Conservation (phyloP, 208 protist genomes). For the Crithidia bombi region DNA sequence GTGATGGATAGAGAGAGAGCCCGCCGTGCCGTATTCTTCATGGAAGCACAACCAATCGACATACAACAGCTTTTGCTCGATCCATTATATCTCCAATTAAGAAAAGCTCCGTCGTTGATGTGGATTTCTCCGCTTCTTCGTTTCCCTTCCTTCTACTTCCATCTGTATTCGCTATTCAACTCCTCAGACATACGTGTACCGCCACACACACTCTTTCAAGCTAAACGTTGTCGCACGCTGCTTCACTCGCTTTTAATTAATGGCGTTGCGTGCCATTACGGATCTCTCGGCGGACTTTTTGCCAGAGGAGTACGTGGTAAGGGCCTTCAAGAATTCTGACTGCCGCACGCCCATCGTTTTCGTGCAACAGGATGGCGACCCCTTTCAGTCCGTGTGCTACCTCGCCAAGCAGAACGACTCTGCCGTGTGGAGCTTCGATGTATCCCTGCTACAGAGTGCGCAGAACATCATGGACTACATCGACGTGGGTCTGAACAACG, state of each 20-base stretch:
- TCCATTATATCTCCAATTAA: too few relatives aligned
- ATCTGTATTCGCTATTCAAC: too few relatives aligned
- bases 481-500: conserved; percentile 87
- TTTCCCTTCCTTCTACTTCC: not conserved
- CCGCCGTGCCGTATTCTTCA: too few relatives aligned
- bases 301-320: conserved; percentile 65
- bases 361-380: conserved; percentile 82
- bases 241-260: not conserved
- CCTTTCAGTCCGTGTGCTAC: conserved; percentile 69
- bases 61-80: too few relatives aligned
- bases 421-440: conserved; percentile 85
- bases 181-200: too few relatives aligned
- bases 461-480: conserved; percentile 89
- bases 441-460: conserved; percentile 53
- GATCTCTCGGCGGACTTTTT: conserved; percentile 46
- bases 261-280: conserved; percentile 32
- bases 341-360: conserved; percentile 87
- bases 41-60: too few relatives aligned
- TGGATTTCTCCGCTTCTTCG: not conserved
- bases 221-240: not conserved
- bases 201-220: too few relatives aligned
- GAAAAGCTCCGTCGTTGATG: not conserved
- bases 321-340: conserved; percentile 83
- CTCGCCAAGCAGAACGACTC: conserved; percentile 66
- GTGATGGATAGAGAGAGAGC: too few relatives aligned